phyloP scores from a whole-genome alignment of 2,329 filamentous ascomycete species.

The Eutypa lata region DNA sequence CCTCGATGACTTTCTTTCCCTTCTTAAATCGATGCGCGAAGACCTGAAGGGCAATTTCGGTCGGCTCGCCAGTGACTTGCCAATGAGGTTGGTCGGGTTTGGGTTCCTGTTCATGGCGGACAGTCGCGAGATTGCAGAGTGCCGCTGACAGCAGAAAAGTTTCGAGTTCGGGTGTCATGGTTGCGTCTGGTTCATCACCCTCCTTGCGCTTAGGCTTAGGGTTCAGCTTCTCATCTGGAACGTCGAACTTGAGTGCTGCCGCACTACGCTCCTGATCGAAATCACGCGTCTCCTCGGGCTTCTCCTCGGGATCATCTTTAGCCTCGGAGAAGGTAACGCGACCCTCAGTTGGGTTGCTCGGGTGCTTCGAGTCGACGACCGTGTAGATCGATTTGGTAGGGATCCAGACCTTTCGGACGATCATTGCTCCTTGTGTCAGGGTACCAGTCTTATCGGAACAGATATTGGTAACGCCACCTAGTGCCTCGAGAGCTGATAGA shows the following conservation, averaged over 20 bases:
- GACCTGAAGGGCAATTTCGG: conserved; percentile 74
- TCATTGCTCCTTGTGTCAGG: conserved; percentile 66
- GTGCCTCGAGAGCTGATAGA: conserved; percentile 64
- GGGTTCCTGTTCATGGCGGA: conserved; percentile 51
- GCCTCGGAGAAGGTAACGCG: conserved; percentile 44
- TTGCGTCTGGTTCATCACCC: conserved; percentile 32
- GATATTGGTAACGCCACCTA: conserved; percentile 69
- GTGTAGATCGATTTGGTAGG: conserved; percentile 55
- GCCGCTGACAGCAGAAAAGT: conserved; percentile 55
- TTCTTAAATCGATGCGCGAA: conserved; percentile 66
- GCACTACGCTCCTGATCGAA: conserved; percentile 59
- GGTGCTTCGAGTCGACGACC: conserved; percentile 59
- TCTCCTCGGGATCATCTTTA: conserved; percentile 34
- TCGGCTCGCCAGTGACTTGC: conserved; percentile 68
- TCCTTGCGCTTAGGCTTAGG: conserved; percentile 31
- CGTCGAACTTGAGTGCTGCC: conserved; percentile 59
- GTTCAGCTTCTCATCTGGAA: conserved; percentile 55
- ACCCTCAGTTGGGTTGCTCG: conserved; percentile 60
- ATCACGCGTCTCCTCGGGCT: conserved; percentile 38
- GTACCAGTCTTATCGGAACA: conserved; percentile 75
- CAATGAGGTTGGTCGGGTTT: conserved; percentile 54
- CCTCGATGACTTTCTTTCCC: conserved; percentile 52
- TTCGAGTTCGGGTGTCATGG: conserved; percentile 47
- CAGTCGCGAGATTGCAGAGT: conserved; percentile 64
- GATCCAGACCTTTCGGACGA: conserved; percentile 65